Conservation (phyloP, 805 yeast genomes). For the Kuraishia cidri region DNA sequence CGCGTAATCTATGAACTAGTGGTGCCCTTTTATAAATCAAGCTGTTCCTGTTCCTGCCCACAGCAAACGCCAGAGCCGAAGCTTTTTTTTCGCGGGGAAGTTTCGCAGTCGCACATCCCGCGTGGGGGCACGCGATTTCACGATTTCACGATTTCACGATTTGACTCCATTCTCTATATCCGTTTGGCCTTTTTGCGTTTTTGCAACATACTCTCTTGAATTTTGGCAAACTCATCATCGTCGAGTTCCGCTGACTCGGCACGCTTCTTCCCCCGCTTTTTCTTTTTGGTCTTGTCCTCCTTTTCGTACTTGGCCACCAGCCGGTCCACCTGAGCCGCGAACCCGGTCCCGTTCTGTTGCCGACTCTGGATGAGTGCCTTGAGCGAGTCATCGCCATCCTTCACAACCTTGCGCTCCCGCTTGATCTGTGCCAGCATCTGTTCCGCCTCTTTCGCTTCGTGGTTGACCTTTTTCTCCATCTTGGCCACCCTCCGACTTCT, state of each 20-base stretch:
- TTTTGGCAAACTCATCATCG: slow-evolving; percentile 41
- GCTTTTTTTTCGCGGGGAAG: too few relatives aligned
- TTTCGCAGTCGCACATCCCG: too few relatives aligned
- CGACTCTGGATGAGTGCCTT: slow-evolving; percentile 39
- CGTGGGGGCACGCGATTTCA: too few relatives aligned
- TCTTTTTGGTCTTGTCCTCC: slow-evolving; percentile 23
- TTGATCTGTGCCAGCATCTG: slow-evolving; percentile 30
- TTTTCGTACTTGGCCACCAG: slow-evolving; percentile 42
- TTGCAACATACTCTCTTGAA: too few relatives aligned
- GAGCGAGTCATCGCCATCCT: slow-evolving; percentile 29
- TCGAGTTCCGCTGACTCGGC: slow-evolving; percentile 23
- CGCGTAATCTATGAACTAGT: too few relatives aligned
- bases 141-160: too few relatives aligned
- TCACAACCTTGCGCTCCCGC: slow-evolving; percentile 14
- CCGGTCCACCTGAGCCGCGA: slow-evolving; percentile 28
- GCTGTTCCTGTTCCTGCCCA: too few relatives aligned
- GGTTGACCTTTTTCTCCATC: slow-evolving; percentile 40
- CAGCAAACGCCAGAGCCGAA: too few relatives aligned
- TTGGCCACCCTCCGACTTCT: slow-evolving; percentile 37
- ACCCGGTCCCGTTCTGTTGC: slow-evolving; percentile 26
- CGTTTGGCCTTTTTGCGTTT: too few relatives aligned
- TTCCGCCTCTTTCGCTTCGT: slow-evolving; percentile 60
- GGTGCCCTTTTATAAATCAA: too few relatives aligned
- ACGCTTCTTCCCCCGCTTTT: slow-evolving; percentile 7
- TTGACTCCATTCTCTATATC: too few relatives aligned